These are phyloP conservation scores for Pyrenophora tritici-repentis DNA, from an alignment of 2,329 filamentous ascomycete genomes.

Conservation along the genomic window DNA sequence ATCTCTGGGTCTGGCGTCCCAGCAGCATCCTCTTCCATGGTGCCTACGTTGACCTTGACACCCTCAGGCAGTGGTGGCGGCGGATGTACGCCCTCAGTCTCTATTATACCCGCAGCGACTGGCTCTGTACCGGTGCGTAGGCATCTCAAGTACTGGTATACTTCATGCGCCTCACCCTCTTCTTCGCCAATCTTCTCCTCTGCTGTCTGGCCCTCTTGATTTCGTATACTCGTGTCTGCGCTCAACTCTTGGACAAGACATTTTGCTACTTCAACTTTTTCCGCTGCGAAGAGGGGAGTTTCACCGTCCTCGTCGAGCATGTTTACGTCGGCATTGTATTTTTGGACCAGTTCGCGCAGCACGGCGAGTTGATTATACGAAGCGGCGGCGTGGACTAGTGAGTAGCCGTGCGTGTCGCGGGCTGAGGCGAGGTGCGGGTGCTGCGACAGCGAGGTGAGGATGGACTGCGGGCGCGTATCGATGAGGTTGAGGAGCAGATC, in stretches of 20 bases:
- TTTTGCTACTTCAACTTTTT: slow-evolving; percentile 77
- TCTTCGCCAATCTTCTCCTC: slow-evolving; percentile 74
- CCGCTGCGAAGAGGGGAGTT: slow-evolving; percentile 91
- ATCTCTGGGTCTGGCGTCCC: slow-evolving; percentile 80
- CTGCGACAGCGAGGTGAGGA: slow-evolving; percentile 74
- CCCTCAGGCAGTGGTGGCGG: slow-evolving; percentile 74
- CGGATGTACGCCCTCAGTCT: slow-evolving; percentile 34
- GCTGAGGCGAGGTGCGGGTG: slow-evolving; percentile 76
- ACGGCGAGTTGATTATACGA: slow-evolving; percentile 89
- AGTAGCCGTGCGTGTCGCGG: slow-evolving; percentile 93
- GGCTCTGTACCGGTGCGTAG: slow-evolving; percentile 34
- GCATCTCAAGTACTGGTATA: slow-evolving; percentile 70
- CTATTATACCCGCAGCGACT: slow-evolving; percentile 26
- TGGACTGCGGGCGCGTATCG: slow-evolving; percentile 75
- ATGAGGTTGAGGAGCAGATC: slow-evolving; percentile 62
- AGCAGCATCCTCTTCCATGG: slow-evolving; percentile 62
- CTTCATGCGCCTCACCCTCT: slow-evolving; percentile 77
- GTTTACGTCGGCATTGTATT: slow-evolving; percentile 79
- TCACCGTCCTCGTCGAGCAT: slow-evolving; percentile 89
- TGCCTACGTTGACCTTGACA: slow-evolving; percentile 76
- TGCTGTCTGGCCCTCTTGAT: slow-evolving; percentile 78
- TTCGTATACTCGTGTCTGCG: slow-evolving; percentile 67
- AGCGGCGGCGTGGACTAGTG: slow-evolving; percentile 86
- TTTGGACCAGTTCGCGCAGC: slow-evolving; percentile 72
- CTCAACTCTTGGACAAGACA: slow-evolving; percentile 82